Base-by-base conservation (phyloP, 441 rosid genomes). In the Brassica hybrid region DNA sequence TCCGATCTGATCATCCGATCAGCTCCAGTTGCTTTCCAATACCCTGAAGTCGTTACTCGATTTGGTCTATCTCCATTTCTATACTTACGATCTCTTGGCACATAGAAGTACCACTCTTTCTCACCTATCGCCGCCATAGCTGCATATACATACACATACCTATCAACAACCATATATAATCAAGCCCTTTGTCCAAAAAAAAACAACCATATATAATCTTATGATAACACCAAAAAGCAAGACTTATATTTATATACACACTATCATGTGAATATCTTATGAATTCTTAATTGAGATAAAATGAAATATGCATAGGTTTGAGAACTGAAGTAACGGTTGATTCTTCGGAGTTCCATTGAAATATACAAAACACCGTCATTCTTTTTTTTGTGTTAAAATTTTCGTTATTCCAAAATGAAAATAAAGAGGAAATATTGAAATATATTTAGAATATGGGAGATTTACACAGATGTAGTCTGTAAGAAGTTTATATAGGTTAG, bases 1-100 rank as follows among this genome's bases (percentile, higher is more conserved):
- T 94, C 99, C 2, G 82, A 88, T 78, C 89, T 80, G 70, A 96
- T 92, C 98, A 94, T 92, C 77, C 99, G 83, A 82, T 96, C 99
- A 13, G 99, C 99, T 84, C 99, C 99, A 0, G 99, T 96, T 1
- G 99, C 99, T 83, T 96, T 96, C 99, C 99, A 96, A 67, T 96
- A 96, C 1, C 99, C 99, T 0, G 99, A 96, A 50, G 97, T 92
- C 0, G 99, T 96, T 36, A 96, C 99, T 0, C 99, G 87, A 74
- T 96, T 96, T 0, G 99, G 99, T 6, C 99, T 84, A 75, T 96
- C 99, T 1, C 99, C 99, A 77, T 96, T 96, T 64, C 99, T 70
- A 41, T 96, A 96, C 82, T 96, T 96, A 2, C 97, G 75, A 77
- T 96, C 99, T 81, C 99, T 85, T 0, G 99, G 99, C 57, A 96